Percentiles rank a stretch among this genome's conserved stretches.
phyloP scores from a whole-genome alignment of 371 early-diverging fungal species.

The Rhizopus sp. region DNA sequence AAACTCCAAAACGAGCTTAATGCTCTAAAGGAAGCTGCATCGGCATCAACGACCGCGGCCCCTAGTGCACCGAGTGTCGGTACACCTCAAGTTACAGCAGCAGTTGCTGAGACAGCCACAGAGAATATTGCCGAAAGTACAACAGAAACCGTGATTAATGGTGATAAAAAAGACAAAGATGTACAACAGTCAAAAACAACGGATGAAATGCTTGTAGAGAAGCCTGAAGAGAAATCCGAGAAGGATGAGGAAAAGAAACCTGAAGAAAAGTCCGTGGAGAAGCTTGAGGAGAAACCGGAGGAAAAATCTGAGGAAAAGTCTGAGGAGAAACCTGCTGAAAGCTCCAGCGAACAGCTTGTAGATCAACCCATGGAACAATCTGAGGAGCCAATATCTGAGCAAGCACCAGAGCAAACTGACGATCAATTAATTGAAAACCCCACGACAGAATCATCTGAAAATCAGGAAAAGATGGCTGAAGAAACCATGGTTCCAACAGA shows the following conservation, averaged over 20 bases:
- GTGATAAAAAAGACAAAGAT: no score
- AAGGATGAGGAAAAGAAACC: background rate
- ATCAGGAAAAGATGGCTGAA: background rate
- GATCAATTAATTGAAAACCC: no score
- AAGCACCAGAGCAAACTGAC: no score
- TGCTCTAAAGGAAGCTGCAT: constrained; percentile 2
- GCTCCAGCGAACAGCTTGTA: no score
- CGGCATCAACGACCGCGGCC: background rate
- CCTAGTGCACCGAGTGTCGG: background rate
- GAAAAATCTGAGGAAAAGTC: background rate
- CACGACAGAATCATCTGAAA: no score
- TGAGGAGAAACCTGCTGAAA: background rate
- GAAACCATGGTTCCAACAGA: background rate
- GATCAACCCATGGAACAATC: no score
- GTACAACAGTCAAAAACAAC: background rate
- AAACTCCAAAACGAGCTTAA: constrained; percentile 21
- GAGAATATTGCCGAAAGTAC: background rate
- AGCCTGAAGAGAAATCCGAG: background rate
- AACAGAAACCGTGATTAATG: no score
- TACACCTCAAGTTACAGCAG: background rate
- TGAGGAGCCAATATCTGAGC: no score
- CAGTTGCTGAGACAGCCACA: background rate
- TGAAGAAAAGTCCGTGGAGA: background rate
- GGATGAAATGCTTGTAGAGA: background rate
- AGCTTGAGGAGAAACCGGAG: background rate